Percentiles rank a stretch among this genome's conserved stretches.
These are phyloP conservation scores for Vickermania ingenoplastis DNA, from an alignment of 208 protist genomes.

Conservation along the genomic window DNA sequence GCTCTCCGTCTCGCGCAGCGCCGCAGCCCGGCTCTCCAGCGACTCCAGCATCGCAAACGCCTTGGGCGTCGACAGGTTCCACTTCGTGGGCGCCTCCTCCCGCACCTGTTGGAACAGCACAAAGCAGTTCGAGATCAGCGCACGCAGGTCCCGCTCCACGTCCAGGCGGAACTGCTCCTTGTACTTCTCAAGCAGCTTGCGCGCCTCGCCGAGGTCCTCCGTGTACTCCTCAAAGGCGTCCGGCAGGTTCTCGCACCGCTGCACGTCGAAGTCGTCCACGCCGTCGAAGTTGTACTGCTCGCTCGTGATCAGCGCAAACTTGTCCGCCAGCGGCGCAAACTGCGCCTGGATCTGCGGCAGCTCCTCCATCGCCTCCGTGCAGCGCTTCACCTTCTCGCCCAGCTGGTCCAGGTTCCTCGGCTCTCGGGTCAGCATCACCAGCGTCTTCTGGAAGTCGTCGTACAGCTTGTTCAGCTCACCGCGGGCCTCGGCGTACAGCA, in stretches of 20 bases:
- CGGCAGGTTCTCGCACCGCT: conserved; percentile 77
- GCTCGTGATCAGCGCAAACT: conserved; percentile 90
- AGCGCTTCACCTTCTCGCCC: conserved; percentile 81
- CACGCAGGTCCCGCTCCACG: conserved; percentile 84
- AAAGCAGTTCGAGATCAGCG: conserved; percentile 73
- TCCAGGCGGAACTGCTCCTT: conserved; percentile 94
- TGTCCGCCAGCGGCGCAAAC: conserved; percentile 92
- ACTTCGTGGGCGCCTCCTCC: conserved; percentile 76
- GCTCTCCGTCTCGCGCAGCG: conserved; percentile 53
- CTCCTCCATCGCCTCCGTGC: conserved; percentile 69
- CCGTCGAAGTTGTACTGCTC: conserved; percentile 80
- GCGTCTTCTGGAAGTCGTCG: conserved; percentile 75
- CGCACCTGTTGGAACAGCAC: conserved; percentile 76
- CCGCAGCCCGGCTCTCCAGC: conserved; percentile 60
- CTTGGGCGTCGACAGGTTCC: conserved; percentile 41
- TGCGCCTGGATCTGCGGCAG: conserved; percentile 66
- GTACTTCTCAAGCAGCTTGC: conserved; percentile 87
- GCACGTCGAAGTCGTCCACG: conserved; percentile 71
- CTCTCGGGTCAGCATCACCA: conserved; percentile 60
- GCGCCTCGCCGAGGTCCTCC: conserved; percentile 58
- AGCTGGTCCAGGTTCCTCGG: conserved; percentile 93
- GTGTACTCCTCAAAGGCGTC: conserved; percentile 87
- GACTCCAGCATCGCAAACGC: conserved; percentile 80
- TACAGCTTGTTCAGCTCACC: conserved; percentile 88
- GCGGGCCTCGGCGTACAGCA: conserved; percentile 91